Base-by-base conservation (phyloP, 441 rosid species). In the Viola pubescens region DNA sequence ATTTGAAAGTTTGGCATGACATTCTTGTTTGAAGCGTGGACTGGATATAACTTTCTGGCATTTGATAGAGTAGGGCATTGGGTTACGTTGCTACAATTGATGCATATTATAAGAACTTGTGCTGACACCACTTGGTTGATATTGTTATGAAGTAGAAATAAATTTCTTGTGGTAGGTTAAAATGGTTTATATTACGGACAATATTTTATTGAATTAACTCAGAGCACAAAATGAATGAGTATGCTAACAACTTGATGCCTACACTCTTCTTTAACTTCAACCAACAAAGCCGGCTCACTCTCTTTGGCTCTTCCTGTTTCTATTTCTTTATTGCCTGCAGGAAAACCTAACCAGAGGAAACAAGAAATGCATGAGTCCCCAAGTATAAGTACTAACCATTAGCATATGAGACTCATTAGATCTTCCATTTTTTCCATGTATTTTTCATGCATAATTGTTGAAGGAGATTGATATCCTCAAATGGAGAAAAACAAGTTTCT, bases 401-500 rank as follows among this genome's bases (percentile, higher is more conserved):
- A 16, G 13, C 49, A 44, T 16, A 16, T 16, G 45, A 16, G 12
- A 43, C 42, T 60, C 55, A 53, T 47, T 38, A 13, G 41, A 52
- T 5, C 34, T 26, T 26, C 43, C 39, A 42, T 45, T 37, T 4
- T 58, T 58, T n/a, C 11, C 7, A 44, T 34, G 3, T 26, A 26
- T 26, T 7, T 48, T 55, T 46, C 68, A 7, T 39, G 40, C 7
- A 12, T 26, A 34, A 39, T 38, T 47, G 48, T 13, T 45, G 10
- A 4, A 46, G 10, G 5, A n/a, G 47, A 60, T 10, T 9, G 48
- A 26, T 26, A 26, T 26, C 34, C 46, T 50, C 34, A 54, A 59
- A 84, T 84, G 87, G 70, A 65, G 11, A 70, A 60, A 44, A 50
- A 42, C 44, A 58, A 37, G 55, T 7, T 57, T 40, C 44, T 38